phyloP scores from a whole-genome alignment of 495 filamentous ascomycete genomes.

The Penicillium roqueforti region DNA sequence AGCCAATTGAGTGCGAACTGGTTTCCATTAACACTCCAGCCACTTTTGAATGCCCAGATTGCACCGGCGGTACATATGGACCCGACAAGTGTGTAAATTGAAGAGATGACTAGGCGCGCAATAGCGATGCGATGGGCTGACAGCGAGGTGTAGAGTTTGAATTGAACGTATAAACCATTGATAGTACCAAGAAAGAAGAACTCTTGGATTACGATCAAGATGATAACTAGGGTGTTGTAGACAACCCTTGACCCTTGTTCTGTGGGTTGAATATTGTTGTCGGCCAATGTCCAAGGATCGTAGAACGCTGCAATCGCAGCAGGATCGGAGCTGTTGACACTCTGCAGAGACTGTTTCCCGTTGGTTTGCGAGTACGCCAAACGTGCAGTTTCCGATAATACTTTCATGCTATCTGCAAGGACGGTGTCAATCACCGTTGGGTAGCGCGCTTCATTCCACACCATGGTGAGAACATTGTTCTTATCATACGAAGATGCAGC shows the following conservation, averaged over 20 bases:
- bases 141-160: slow-evolving; percentile 40
- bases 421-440: slow-evolving; percentile 37
- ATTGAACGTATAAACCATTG: slow-evolving; percentile 40
- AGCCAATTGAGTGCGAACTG: slow-evolving; percentile 49
- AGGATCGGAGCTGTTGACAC: slow-evolving; percentile 25
- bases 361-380: slow-evolving; percentile 31
- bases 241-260: slow-evolving; percentile 46
- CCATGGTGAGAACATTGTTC: slow-evolving; percentile 35
- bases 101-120: slow-evolving; percentile 38
- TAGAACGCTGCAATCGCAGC: slow-evolving; percentile 34
- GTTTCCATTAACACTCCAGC: slow-evolving; percentile 43
- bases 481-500: slow-evolving; percentile 36
- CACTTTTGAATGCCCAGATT: slow-evolving; percentile 49
- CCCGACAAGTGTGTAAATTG: slow-evolving; percentile 42
- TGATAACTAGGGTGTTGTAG: slow-evolving; percentile 51
- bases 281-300: slow-evolving; percentile 38
- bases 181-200: slow-evolving; percentile 50
- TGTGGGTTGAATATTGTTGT: slow-evolving; percentile 43
- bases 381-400: slow-evolving; percentile 33
- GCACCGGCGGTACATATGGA: slow-evolving; percentile 42
- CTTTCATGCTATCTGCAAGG: slow-evolving; percentile 25
- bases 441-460: slow-evolving; percentile 53
- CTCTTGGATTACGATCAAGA: slow-evolving; percentile 48
- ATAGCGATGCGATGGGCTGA: slow-evolving; percentile 37
- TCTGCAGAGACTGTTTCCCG: slow-evolving; percentile 26